Evolutionary conservation across 495 filamentous ascomycete genomes (phyloP).

Genomic region (Bacidia gigantensis): DNA sequence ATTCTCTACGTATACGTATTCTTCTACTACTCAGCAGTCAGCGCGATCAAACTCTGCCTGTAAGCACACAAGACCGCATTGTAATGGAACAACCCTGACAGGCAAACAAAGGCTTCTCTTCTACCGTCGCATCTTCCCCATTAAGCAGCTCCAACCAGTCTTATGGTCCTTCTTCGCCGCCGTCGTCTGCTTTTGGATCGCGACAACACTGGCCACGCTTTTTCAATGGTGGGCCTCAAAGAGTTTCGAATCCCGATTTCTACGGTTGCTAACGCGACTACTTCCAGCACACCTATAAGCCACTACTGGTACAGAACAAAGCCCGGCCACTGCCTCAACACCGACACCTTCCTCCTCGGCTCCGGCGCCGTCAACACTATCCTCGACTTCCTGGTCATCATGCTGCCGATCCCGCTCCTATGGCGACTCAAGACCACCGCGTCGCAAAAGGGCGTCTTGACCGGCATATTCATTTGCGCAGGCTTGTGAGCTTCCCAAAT

Average conservation of each 20-base stretch:
- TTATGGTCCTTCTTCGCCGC: slow-evolving; percentile 3
- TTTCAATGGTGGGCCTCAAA: slow-evolving; percentile 10
- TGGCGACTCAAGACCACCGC: slow-evolving; percentile 11
- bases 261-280: slow-evolving; percentile 3
- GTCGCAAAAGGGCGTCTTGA: slow-evolving; percentile 12
- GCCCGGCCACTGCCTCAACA: slow-evolving; percentile 6
- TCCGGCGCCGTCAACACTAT: slow-evolving; percentile 10
- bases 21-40: slow-evolving; percentile 13
- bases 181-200: slow-evolving; percentile 6
- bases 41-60: slow-evolving; percentile 11
- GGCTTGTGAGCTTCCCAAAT: slow-evolving; percentile 9
- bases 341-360: slow-evolving; percentile 9
- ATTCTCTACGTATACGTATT: slow-evolving; percentile 14
- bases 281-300: slow-evolving; percentile 7
- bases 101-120: slow-evolving; percentile 9
- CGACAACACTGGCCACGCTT: slow-evolving; percentile 3
- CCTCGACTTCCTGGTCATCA: slow-evolving; percentile 10
- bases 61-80: background rate
- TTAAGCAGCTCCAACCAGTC: slow-evolving; percentile 8
- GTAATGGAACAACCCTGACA: background rate
- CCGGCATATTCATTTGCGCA: slow-evolving; percentile 12
- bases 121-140: slow-evolving; percentile 15
- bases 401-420: slow-evolving; percentile 13
- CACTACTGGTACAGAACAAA: slow-evolving; percentile 8
- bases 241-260: background rate